Evolutionary conservation across 768 basidiomycete species (phyloP).

Genomic region (Chalciporus piperatus): DNA sequence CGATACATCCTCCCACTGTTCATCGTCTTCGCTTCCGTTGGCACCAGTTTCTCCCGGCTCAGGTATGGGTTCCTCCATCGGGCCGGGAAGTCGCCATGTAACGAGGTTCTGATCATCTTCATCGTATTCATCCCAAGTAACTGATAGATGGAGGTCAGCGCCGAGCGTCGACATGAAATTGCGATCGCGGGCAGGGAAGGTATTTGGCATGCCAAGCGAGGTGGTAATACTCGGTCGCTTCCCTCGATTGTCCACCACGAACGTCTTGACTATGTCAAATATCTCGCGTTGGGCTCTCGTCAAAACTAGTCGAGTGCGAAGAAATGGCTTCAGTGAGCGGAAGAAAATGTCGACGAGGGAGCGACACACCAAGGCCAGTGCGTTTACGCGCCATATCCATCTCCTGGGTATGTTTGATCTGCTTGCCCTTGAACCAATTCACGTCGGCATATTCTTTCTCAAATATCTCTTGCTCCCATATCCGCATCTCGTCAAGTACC

Average conservation of each 20-base stretch:
- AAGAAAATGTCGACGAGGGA: background rate
- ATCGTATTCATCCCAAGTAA: conserved; percentile 95
- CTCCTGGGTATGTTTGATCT: conserved; percentile 65
- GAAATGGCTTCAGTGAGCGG: background rate
- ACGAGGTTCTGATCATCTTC: conserved; percentile 77
- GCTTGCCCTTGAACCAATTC: conserved; percentile 95
- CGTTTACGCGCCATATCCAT: conserved; percentile 59
- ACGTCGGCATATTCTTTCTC: conserved; percentile 87
- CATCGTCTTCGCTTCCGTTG: conserved; percentile 49
- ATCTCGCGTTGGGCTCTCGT: conserved; percentile 73
- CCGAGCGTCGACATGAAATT: conserved; percentile 76
- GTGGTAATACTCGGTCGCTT: conserved; percentile 28
- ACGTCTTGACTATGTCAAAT: conserved; percentile 74
- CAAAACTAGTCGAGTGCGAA: conserved; percentile 45
- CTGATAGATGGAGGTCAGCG: conserved; percentile 68
- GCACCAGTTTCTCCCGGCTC: conserved; percentile 31
- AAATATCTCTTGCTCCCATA: conserved; percentile 87
- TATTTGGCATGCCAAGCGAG: conserved; percentile 69
- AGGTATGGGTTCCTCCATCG: conserved; percentile 33
- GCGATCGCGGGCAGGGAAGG: conserved; percentile 76
- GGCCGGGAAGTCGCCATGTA: conserved; percentile 60
- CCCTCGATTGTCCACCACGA: conserved; percentile 53
- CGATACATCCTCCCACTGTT: conserved; percentile 47
- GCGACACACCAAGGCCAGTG: conserved; percentile 58
- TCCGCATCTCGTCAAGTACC: conserved; percentile 83